These are phyloP conservation scores for Chalciporus sp. DNA, from an alignment of 1,284 basidiomycete genomes.

Conservation along the genomic window DNA sequence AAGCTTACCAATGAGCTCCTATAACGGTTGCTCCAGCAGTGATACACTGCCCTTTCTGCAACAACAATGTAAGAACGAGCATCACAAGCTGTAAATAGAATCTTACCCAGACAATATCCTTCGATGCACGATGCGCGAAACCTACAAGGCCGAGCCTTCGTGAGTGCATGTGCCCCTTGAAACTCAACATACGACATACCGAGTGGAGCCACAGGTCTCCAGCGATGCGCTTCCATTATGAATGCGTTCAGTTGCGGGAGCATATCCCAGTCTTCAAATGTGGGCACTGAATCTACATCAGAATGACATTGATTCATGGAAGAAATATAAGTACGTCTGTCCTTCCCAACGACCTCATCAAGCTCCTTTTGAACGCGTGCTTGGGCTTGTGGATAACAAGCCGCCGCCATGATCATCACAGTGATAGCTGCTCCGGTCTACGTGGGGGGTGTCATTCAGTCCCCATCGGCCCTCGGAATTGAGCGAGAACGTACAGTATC, in stretches of 20 bases:
- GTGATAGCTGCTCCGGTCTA: constrained; percentile 12
- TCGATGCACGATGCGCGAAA: constrained; percentile 38
- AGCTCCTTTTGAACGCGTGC: constrained; percentile 16
- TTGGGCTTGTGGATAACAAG: constrained; percentile 10
- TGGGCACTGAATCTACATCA: constrained; percentile 8
- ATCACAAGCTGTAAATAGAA: neutral
- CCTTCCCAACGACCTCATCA: constrained; percentile 13
- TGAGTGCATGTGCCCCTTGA: neutral
- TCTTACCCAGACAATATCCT: constrained; percentile 41
- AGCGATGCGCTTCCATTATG: constrained; percentile 41
- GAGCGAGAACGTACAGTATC: constrained; percentile 8
- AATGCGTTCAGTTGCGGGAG: constrained; percentile 27
- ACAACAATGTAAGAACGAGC: neutral
- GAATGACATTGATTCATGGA: neutral
- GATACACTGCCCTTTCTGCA: constrained; percentile 18
- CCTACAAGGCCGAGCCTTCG: constrained; percentile 17
- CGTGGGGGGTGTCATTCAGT: neutral
- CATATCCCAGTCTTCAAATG: constrained; percentile 14
- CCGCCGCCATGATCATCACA: constrained; percentile 15
- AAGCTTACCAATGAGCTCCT: constrained; percentile 17
- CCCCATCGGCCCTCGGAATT: too few species aligned
- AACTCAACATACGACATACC: constrained; percentile 11
- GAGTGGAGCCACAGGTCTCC: constrained; percentile 37
- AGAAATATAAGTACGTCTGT: constrained; percentile 4
- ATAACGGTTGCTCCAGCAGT: constrained; percentile 12